Percentiles rank a stretch among this genome's conserved stretches.
These are phyloP conservation scores for Picochlorum sp. DNA, from an alignment of 139 green algal species.

Conservation along the genomic window DNA sequence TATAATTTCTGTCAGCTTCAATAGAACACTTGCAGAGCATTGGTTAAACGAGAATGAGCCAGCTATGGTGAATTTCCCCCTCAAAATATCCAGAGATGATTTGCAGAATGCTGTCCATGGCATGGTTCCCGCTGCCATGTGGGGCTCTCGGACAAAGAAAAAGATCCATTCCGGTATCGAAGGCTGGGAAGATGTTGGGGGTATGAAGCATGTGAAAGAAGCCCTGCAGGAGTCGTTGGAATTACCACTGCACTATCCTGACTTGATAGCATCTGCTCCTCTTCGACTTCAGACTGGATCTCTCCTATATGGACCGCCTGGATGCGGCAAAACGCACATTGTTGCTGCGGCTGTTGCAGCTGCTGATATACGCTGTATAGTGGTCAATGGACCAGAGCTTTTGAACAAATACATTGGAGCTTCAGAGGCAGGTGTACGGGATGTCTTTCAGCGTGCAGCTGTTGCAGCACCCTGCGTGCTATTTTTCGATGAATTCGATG, in stretches of 20 bases:
- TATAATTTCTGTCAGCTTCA: conserved; percentile 40
- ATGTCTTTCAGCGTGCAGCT: conserved; percentile 77
- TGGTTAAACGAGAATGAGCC: background rate
- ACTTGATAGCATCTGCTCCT: conserved; percentile 53
- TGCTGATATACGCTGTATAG: conserved; percentile 57
- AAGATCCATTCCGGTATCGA: conserved; percentile 17
- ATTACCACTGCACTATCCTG: conserved; percentile 56
- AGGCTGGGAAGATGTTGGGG: conserved; percentile 80
- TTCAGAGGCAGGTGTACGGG: conserved; percentile 80
- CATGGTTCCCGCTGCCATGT: conserved; percentile 61
- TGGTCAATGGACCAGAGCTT: conserved; percentile 90
- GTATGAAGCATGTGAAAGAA: conserved; percentile 60
- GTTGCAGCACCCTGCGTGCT: conserved; percentile 87
- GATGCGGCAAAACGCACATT: conserved; percentile 93
- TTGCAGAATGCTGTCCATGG: conserved; percentile 38
- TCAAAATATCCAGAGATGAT: conserved; percentile 31
- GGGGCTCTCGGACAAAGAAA: conserved; percentile 31
- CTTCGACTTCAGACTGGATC: conserved; percentile 83
- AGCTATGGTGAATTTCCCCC: background rate
- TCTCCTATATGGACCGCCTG: conserved; percentile 93
- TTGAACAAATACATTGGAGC: conserved; percentile 99
- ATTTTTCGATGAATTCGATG: conserved; percentile 99
- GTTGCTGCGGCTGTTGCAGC: conserved; percentile 72
- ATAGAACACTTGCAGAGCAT: conserved; percentile 20
- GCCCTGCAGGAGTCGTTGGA: conserved; percentile 76